Conservation (phyloP, 1,284 basidiomycete species). For the Earliella scabrosa region DNA sequence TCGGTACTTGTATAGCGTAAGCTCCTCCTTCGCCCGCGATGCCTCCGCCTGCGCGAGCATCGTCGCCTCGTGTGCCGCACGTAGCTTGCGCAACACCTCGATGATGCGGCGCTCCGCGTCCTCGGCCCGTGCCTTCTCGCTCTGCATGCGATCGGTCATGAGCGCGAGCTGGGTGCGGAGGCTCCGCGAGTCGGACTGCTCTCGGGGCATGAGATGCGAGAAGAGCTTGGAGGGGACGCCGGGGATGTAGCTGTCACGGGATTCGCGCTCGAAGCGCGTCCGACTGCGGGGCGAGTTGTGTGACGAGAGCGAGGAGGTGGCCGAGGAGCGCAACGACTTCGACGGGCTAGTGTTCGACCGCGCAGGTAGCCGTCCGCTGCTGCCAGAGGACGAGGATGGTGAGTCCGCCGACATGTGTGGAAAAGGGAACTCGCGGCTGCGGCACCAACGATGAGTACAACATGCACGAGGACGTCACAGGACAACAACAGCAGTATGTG, state of each 20-base stretch:
- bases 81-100: constrained; percentile 47
- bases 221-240: constrained; percentile 27
- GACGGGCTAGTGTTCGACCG: no score
- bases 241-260: constrained; percentile 16
- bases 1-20: constrained; percentile 49
- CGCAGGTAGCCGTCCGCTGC: constrained; percentile 24
- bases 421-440: constrained; percentile 28
- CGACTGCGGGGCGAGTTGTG: constrained; percentile 19
- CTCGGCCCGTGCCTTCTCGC: constrained; percentile 48
- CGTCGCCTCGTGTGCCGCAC: constrained; percentile 44
- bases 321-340: constrained; percentile 26
- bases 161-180: constrained; percentile 42
- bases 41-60: constrained; percentile 46
- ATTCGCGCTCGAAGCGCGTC: constrained; percentile 21
- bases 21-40: constrained; percentile 44
- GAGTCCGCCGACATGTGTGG: constrained; percentile 28
- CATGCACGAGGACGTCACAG: neutral
- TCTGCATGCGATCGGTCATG: constrained; percentile 45
- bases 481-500: neutral
- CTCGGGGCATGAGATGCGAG: constrained; percentile 39
- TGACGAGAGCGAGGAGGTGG: constrained; percentile 12
- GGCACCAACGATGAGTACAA: constrained; percentile 1
- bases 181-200: constrained; percentile 43
- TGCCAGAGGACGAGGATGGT: constrained; percentile 23
- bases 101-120: constrained; percentile 49